Conservation (phyloP, 2,329 filamentous ascomycete species). For the Colletotrichum sp. region DNA sequence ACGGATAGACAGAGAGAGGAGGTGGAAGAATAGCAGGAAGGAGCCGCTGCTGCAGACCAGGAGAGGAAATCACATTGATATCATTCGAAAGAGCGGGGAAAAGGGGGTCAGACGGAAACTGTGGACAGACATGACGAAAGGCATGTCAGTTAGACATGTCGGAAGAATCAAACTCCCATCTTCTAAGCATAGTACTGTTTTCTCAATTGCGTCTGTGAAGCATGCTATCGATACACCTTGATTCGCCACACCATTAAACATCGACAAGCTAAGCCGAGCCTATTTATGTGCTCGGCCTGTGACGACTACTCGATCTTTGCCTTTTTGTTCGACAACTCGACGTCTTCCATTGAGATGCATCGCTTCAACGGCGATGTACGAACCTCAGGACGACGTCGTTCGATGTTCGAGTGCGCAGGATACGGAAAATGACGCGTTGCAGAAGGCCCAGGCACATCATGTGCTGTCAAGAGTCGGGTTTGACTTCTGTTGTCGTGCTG, state of each 20-base stretch:
- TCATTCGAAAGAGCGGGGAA: not conserved
- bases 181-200: conserved; percentile 1
- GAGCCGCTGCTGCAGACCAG: not conserved
- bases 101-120: not conserved
- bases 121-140: conserved; percentile 6
- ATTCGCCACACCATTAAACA: not conserved
- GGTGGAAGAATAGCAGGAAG: not conserved
- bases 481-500: not conserved
- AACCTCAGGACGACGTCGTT: not conserved
- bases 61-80: not conserved
- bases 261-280: not conserved
- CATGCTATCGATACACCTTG: not conserved
- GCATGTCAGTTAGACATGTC: conserved; percentile 6
- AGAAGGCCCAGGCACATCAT: not conserved
- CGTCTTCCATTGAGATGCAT: not conserved
- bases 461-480: not conserved
- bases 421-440: not conserved
- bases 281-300: not conserved
- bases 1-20: not conserved
- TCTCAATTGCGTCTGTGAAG: not conserved
- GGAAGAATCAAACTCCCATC: conserved; percentile 19
- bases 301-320: not conserved
- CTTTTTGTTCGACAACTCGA: not conserved
- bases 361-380: not conserved
- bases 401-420: not conserved